Base-by-base conservation (phyloP, 129 eudicot genomes). In the Tanacetum coccineum region DNA sequence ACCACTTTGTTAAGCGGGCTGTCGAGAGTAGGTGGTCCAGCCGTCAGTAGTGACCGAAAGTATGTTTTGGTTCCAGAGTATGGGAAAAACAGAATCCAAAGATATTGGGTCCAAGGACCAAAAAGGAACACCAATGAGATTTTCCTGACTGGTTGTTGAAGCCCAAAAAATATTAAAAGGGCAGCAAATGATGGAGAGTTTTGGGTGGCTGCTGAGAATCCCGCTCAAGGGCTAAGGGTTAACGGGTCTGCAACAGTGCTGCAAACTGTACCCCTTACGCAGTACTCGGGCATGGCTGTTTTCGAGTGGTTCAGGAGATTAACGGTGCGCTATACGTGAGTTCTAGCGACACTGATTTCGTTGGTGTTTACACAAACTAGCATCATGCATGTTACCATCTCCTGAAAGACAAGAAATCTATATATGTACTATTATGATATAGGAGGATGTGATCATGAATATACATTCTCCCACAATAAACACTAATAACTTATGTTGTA, bases 11-110 rank as follows among this genome's bases (percentile, higher is more conserved):
- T 68, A 42, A 75, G 64, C 0, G 74, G 79, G 40, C 57, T 75
- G 4, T 55, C 74, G 0, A 70, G 79, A 22, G 49, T 4, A 3
- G 79, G 79, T 22, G 74, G 79, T 60, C 74, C 79, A 0, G 40
- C 74, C 0, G 79, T 68, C 51, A 40, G 70, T 40, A 68, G 70
- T 68, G 70, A 60, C 64, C 55, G 58, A 12, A 59, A 67, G 47
- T 75, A 60, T 53, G 70, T 75, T 50, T 51, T 75, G 70, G 58
- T 67, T 60, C 70, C 79, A 1, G 74, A 75, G 21, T 75, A 60
- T 46, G 40, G 22, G 15, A 68, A 51, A 13, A 59, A 49, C 25
- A 28, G 14, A 50, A 60, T 75, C 22, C 69, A 50, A 52, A 75
- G 70, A 46, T 36, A 75, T 67, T 75, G 74, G 70, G 13, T 75